Percentiles rank a stretch among this genome's conserved stretches.
Evolutionary conservation across 2,329 filamentous ascomycete species (phyloP).

Genomic region (Fusarium secorum): DNA sequence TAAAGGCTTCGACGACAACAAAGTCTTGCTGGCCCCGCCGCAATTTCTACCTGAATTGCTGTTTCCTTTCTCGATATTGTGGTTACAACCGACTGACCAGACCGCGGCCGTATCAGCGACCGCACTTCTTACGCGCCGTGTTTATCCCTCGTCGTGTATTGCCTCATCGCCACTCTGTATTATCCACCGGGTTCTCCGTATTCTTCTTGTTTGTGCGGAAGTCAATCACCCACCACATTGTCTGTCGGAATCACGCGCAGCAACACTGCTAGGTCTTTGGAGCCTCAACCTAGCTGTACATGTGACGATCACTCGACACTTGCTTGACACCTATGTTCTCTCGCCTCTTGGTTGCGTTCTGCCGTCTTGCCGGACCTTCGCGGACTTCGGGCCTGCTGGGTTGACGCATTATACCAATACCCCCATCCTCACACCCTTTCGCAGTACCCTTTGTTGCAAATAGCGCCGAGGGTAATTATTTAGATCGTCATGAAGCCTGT

Average conservation of each 20-base stretch:
- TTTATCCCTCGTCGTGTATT: slow-evolving; percentile 21
- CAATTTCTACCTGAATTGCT: not conserved
- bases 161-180: slow-evolving; percentile 20
- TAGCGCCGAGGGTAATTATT: slow-evolving; percentile 25
- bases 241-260: slow-evolving; percentile 22
- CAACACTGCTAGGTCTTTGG: slow-evolving; percentile 21
- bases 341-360: slow-evolving; percentile 17
- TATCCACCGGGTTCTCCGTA: slow-evolving; percentile 3
- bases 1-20: not conserved
- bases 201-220: slow-evolving; percentile 15
- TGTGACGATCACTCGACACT: slow-evolving; percentile 29
- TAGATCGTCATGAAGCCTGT: slow-evolving; percentile 38
- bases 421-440: slow-evolving; percentile 24
- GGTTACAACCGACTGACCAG: slow-evolving; percentile 29
- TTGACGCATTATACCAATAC: slow-evolving; percentile 25
- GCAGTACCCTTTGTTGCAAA: slow-evolving; percentile 21
- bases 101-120: slow-evolving; percentile 37
- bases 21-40: slow-evolving; percentile 1
- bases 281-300: slow-evolving; percentile 28
- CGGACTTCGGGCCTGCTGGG: not conserved
- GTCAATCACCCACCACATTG: slow-evolving; percentile 15
- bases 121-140: slow-evolving; percentile 31
- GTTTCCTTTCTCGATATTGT: slow-evolving; percentile 8
- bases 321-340: slow-evolving; percentile 21
- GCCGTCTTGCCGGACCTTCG: slow-evolving; percentile 13